Conservation (phyloP, 2,329 filamentous ascomycete species). For the Exophiala aquamarina region DNA sequence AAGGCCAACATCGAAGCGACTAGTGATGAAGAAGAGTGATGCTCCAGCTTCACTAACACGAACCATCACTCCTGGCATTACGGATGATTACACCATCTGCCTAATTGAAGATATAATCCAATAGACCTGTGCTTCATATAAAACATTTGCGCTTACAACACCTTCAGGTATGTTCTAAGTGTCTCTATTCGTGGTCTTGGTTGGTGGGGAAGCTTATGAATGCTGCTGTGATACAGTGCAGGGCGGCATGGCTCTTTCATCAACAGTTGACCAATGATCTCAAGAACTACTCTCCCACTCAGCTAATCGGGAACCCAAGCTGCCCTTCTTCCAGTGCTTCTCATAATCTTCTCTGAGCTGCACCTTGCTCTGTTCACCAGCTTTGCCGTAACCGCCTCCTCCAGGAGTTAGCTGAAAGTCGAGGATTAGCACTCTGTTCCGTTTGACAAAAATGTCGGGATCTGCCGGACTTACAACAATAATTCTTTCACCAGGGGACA, state of each 20-base stretch:
- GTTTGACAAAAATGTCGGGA: too few relatives aligned
- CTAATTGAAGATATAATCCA: too few relatives aligned
- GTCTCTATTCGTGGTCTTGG: too few relatives aligned
- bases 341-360: conserved; percentile 57
- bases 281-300: conserved; percentile 52
- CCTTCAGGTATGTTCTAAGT: too few relatives aligned
- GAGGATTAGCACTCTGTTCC: too few relatives aligned
- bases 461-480: conserved; percentile 58
- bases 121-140: too few relatives aligned
- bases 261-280: conserved; percentile 8
- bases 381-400: conserved; percentile 53
- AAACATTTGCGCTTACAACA: too few relatives aligned
- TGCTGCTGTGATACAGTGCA: too few relatives aligned
- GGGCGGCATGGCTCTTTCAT: not conserved
- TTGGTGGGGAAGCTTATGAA: too few relatives aligned
- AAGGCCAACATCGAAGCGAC: conserved; percentile 55
- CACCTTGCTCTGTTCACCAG: conserved; percentile 53
- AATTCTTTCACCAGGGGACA: conserved; percentile 61
- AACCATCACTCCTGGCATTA: too few relatives aligned
- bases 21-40: conserved; percentile 53
- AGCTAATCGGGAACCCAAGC: conserved; percentile 48
- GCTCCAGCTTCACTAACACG: too few relatives aligned
- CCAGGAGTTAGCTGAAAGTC: conserved; percentile 38
- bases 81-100: too few relatives aligned
- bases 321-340: conserved; percentile 60